Percentiles rank a stretch among this genome's conserved stretches.
Conservation (phyloP, 345 rosid genomes). For the Euphorbia lathyris region DNA sequence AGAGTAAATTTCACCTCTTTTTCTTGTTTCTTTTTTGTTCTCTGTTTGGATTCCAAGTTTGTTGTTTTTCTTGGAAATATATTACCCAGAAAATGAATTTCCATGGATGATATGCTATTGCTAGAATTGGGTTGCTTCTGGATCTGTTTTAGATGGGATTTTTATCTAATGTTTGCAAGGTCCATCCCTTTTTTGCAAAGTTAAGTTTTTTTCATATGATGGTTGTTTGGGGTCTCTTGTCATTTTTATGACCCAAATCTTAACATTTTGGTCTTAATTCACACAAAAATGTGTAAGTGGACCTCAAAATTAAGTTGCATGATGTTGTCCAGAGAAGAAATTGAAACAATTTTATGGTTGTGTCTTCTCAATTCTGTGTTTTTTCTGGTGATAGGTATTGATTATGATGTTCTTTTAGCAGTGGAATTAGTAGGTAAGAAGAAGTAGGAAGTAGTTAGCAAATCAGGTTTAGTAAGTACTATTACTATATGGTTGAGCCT, state of each 20-base stretch:
- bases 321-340: too few species aligned
- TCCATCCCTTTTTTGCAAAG: not conserved
- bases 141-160: conserved; percentile 16
- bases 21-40: conserved; percentile 1
- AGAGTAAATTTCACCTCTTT: too few species aligned
- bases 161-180: not conserved
- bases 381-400: too few species aligned
- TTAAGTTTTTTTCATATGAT: not conserved
- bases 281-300: too few species aligned
- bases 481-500: not conserved
- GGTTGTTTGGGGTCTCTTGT: not conserved
- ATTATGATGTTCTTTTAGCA: not conserved
- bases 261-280: not conserved
- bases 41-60: not conserved
- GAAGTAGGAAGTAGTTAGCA: not conserved
- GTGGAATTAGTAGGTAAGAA: not conserved
- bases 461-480: not conserved
- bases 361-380: too few species aligned
- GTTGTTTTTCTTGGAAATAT: not conserved
- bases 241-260: not conserved
- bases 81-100: not conserved
- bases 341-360: too few species aligned
- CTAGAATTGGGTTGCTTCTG: conserved; percentile 19
- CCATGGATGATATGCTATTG: conserved; percentile 8
- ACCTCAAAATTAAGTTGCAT: too few species aligned